Base-by-base conservation (phyloP, 345 rosid species). In the Physaria fendleri region DNA sequence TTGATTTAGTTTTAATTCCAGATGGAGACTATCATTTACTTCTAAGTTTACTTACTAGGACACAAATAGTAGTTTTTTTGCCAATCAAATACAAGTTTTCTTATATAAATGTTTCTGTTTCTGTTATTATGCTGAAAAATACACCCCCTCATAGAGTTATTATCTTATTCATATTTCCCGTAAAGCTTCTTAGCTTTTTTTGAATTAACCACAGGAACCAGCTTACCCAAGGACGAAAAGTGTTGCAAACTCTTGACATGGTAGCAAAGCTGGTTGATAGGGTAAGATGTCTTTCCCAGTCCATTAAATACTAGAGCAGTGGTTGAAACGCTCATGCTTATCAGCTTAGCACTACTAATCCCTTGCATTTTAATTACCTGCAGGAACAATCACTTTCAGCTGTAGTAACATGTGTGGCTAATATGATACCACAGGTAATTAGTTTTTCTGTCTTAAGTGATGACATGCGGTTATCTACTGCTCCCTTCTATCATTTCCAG, bases 321-420 rank as follows among this genome's bases (percentile, higher is more conserved):
- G 14, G 27, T 29, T 69, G 27, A 34, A 45, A 7, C 16, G 17
- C 29, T 38, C 44, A 22, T 28, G 23, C 32, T 8, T 35, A 25
- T 54, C 11, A 37, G 29, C 51, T 15, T 43, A 21, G 9, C 10
- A 35, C 33, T 41, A 11, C 25, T n/a, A 41, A 24, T 42, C 12
- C 24, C 55, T 52, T 69, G 20, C 43, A 11, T 37, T 34, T 59
- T 5, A 30, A 54, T 28, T 29, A 30, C 56, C 55, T 56, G 27
- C 87, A 91, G 96, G 98, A 88, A 68, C 90, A 84, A 70, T 91
- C 98, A 35, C 78, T 91, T 71, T 91, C 98, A 53, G 79, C 87
- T 59, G 92, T 88, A 54, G 81, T 85, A 63, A 81, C 90, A 66
- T 85, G 86, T 38, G 92, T 85, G 58, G 91, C 96, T 47, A 91